Base-by-base conservation (phyloP, 164 flowering plant species). In the Nymphaea colorata region DNA sequence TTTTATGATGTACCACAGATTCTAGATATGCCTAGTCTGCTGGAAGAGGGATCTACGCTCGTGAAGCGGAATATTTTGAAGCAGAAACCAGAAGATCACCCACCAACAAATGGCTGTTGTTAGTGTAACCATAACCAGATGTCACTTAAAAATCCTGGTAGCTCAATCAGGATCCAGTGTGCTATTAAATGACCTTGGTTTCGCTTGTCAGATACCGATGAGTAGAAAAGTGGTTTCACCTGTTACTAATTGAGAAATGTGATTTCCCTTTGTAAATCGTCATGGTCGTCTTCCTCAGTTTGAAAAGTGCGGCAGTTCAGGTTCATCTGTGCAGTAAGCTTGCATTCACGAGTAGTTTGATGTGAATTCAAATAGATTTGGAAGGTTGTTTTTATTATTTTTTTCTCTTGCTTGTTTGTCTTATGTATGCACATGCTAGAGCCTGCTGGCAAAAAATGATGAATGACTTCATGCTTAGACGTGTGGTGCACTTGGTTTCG, bases 31-130 rank as follows among this genome's bases (percentile, higher is more conserved):
- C 96, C 97, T 42, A 84, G 86, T 72, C 75, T 93, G 59, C 41
- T 83, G 73, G 89, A 85, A 68, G 82, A 87, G 70, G 98, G 98
- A 77, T 90, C 93, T 15, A 74, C 72, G 5, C 79, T 74, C 6
- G 85, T 75, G 72, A 90, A 82, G 79, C 80, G 76, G 65, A 86
- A 86, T 43, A 84, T 70, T 69, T 72, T 84, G 80, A 80, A 79
- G 55, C 66, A 41, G 42, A 83, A 82, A 70, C 79, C 78, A 73
- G 82, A 82, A 73, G 80, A 64, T 43, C 72, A 69, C 25, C 61
- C 74, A 42, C 74, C 74, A 3, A 61, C 69, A 6, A 70, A 74
- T n/a, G 76, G 85, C 61, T 86, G 96, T 74, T 87, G 93, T 75
- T 77, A 85, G n/a, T 81, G 71, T 51, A 51, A 51, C 14, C 57